Conservation (phyloP, 306 rosid species). For the Hippophae gyantsensis region DNA sequence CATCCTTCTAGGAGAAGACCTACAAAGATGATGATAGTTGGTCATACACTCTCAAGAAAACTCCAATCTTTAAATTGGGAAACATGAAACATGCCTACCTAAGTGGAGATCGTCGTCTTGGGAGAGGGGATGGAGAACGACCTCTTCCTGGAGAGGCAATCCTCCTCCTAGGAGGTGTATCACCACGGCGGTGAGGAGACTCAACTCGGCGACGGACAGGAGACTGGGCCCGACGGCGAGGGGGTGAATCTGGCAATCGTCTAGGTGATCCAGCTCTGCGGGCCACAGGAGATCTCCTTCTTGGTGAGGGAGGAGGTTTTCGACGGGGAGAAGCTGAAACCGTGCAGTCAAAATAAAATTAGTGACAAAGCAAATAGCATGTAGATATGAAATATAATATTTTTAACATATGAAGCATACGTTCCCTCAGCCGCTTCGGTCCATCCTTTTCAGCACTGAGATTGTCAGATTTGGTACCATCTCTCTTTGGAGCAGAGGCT, state of each 20-base stretch:
- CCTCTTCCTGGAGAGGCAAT: constrained; percentile 76
- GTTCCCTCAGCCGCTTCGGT: constrained; percentile 64
- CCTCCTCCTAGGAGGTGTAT: constrained; percentile 81
- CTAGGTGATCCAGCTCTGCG: constrained; percentile 90
- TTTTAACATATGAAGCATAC: constrained; percentile 29
- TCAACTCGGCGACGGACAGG: constrained; percentile 67
- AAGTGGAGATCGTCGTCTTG: constrained; percentile 80
- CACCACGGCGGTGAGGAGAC: constrained; percentile 82
- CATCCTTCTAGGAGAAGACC: constrained; percentile 67
- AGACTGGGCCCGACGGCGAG: constrained; percentile 57
- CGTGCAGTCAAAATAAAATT: constrained; percentile 16
- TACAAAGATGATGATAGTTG: constrained; percentile 19
- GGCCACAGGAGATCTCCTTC: constrained; percentile 76
- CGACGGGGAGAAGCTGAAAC: constrained; percentile 71
- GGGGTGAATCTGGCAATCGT: constrained; percentile 58
- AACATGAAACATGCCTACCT: constrained; percentile 34
- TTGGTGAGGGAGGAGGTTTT: constrained; percentile 64
- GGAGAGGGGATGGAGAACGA: constrained; percentile 68
- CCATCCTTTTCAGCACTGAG: constrained; percentile 72
- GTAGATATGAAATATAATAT: constrained; percentile 1
- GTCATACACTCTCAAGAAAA: neutral
- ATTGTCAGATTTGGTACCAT: constrained; percentile 63
- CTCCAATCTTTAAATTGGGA: constrained; percentile 3
- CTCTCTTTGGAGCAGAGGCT: constrained; percentile 62
- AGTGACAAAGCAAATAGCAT: constrained; percentile 7